phyloP scores from a whole-genome alignment of 306 rosid genomes.

The Mimosa bimucronata region DNA sequence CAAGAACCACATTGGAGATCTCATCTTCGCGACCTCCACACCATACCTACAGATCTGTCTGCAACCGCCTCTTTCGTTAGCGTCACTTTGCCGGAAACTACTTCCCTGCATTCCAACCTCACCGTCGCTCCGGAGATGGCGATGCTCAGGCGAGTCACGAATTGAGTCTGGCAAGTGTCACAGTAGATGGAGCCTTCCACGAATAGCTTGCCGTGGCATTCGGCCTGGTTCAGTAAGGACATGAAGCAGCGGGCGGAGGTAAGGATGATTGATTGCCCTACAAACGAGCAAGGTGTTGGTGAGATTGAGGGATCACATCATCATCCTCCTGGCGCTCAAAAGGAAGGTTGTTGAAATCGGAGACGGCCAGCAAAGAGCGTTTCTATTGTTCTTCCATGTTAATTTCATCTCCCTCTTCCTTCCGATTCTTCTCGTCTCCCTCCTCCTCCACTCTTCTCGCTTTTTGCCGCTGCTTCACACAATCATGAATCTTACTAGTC shows the following conservation, averaged over 20 bases:
- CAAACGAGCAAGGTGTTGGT: too few relatives aligned
- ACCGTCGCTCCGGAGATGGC: slow-evolving; percentile 61
- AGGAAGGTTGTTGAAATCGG: too few relatives aligned
- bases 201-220: neutral
- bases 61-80: slow-evolving; percentile 51
- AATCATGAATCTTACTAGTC: too few relatives aligned
- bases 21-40: slow-evolving; percentile 68
- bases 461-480: too few relatives aligned
- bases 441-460: too few relatives aligned
- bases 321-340: too few relatives aligned
- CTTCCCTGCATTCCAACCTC: slow-evolving; percentile 55
- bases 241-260: slow-evolving; percentile 63
- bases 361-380: too few relatives aligned
- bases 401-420: too few relatives aligned
- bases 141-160: slow-evolving; percentile 52
- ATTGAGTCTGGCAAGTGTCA: slow-evolving; percentile 78
- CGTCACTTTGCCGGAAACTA: slow-evolving; percentile 40
- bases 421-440: too few relatives aligned
- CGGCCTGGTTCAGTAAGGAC: slow-evolving; percentile 41
- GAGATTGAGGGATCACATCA: too few relatives aligned
- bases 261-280: too few relatives aligned
- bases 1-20: slow-evolving; percentile 47
- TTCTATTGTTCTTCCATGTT: too few relatives aligned
- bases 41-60: slow-evolving; percentile 38
- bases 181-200: slow-evolving; percentile 77